phyloP scores from a whole-genome alignment of 495 filamentous ascomycete genomes.

The Trichoderma orchidacearum region DNA sequence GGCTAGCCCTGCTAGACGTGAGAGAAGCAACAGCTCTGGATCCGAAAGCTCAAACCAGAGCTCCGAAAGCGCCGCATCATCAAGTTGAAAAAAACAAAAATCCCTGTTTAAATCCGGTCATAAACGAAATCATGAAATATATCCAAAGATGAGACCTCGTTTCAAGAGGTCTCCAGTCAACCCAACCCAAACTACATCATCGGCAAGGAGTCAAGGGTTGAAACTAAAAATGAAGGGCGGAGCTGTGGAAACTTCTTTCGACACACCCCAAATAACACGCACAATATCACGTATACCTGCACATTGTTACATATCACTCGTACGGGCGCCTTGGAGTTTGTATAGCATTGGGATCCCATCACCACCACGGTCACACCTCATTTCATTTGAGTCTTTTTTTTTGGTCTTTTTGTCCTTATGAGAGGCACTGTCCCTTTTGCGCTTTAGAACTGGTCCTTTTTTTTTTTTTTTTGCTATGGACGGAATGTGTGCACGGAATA shows the following conservation, averaged over 20 bases:
- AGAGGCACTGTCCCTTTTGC: background rate
- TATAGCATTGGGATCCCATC: background rate
- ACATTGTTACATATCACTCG: background rate
- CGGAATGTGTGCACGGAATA: background rate
- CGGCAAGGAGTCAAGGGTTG: too few relatives aligned
- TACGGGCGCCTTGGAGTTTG: background rate
- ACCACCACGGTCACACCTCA: background rate
- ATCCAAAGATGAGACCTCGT: background rate
- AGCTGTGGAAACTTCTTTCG: too few relatives aligned
- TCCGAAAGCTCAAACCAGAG: conserved; percentile 3
- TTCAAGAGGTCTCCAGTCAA: background rate
- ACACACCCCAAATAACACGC: background rate
- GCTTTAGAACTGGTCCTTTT: background rate
- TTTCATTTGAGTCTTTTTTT: background rate
- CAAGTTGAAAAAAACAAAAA: background rate
- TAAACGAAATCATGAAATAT: background rate
- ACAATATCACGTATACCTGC: background rate
- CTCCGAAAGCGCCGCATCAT: background rate
- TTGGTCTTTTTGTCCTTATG: background rate
- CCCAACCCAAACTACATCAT: background rate
- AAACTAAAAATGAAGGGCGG: background rate
- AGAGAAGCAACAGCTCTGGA: conserved; percentile 28
- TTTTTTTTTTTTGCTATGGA: background rate
- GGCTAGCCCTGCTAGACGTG: conserved; percentile 18
- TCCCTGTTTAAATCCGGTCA: background rate